These are phyloP conservation scores for Gymnopilus dilepis DNA, from an alignment of 768 basidiomycete species.

Conservation along the genomic window DNA sequence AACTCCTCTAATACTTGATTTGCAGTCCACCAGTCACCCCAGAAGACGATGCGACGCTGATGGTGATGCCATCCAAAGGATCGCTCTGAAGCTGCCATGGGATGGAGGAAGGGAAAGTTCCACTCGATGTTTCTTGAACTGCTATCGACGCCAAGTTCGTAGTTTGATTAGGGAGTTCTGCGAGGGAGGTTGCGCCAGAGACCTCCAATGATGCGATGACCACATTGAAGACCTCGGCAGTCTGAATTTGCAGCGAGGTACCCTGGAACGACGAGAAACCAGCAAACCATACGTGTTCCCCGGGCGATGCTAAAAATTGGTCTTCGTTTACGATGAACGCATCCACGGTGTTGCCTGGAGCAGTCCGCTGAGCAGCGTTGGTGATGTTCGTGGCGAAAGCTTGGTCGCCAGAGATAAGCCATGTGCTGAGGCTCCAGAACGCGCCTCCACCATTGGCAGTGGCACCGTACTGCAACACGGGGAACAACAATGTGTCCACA, in stretches of 20 bases:
- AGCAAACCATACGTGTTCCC: neutral
- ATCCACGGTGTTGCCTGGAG: neutral
- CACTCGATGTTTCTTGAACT: neutral
- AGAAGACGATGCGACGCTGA: neutral
- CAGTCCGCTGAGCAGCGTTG: neutral
- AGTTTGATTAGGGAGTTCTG: neutral
- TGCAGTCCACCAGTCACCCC: neutral
- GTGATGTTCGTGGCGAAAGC: neutral
- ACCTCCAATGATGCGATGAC: neutral
- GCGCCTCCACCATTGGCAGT: neutral
- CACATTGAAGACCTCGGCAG: neutral
- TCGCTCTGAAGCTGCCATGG: neutral
- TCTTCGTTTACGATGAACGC: constrained; percentile 2
- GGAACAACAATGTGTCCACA: neutral
- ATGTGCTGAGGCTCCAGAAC: constrained; percentile 5
- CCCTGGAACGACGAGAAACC: neutral
- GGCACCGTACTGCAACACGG: constrained; percentile 2
- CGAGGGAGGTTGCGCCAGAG: neutral
- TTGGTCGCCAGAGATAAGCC: neutral
- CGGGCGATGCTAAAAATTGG: neutral
- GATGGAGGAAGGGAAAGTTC: too few species aligned
- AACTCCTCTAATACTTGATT: neutral
- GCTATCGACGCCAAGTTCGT: neutral
- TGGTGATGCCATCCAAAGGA: neutral
- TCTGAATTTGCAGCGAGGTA: neutral